Base-by-base conservation (phyloP, 805 yeast genomes). In the Cyberlindnera xishuangbannaensis region DNA sequence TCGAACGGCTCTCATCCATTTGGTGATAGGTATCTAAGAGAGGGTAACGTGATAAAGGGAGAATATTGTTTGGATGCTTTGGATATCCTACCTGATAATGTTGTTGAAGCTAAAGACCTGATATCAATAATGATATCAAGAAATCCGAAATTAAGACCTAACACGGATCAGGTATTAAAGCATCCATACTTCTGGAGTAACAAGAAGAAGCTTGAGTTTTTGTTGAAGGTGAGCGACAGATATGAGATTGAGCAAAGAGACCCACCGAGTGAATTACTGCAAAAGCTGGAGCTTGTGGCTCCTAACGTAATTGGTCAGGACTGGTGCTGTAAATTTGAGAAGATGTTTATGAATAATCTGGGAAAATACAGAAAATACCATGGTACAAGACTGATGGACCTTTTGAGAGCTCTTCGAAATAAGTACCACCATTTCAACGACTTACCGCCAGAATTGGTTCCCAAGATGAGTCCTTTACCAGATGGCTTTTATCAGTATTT, bases 351-450 rank as follows among this genome's bases (percentile, higher is more conserved):
- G 62, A 83, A 79, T 19, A 87, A 90, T 51, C 65, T 92, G 43
- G 96, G 95, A 14, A 85, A 84, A 52, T 92, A 86, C 55, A 71
- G 99, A 47, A 88, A 86, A 56, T 92, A 92, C 56, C 80, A 81
- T 43, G 72, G 82, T 1, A 76, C 71, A 37, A 83, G 78, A 47
- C 59, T 92, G 28, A 76, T 87, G 78, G 98, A 92, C 55, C 61
- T 92, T 32, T 59, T 92, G 38, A 66, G 99, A 38, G 96, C 96
- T 0, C 58, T 92, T 46, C 69, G 99, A 48, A 92, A 92, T 62
- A 92, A 92, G 57, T 81, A 85, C 51, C 97, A 92, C 56, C 99
- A 92, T 56, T 90, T 72, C 56, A 86, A 86, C 59, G 98, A 92
- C 55, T 61, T 88, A 52, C 95, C 96, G 1, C 67, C 61, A 8